Percentiles rank a stretch among this genome's conserved stretches.
Evolutionary conservation across 2,329 filamentous ascomycete species (phyloP).

Genomic region (Aspergillus carbonarius): DNA sequence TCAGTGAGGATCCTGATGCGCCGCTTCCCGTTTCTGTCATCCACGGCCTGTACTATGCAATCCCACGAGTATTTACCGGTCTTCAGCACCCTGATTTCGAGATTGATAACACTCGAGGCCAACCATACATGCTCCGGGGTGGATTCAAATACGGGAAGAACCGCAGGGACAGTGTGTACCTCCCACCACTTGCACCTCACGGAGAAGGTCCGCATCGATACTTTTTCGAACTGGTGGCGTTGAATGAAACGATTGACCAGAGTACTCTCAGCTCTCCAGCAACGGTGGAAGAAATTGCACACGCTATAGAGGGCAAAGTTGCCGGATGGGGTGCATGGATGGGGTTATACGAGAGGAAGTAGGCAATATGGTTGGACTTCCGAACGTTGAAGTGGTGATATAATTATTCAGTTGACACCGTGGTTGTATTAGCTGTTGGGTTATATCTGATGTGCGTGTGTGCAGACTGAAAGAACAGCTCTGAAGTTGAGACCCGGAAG

Average conservation of each 20-base stretch:
- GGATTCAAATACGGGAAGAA: slow-evolving; percentile 52
- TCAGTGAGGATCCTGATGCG: slow-evolving; percentile 51
- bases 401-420: too few relatives aligned
- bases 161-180: slow-evolving; percentile 43
- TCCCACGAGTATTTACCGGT: slow-evolving; percentile 36
- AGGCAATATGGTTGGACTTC: too few relatives aligned
- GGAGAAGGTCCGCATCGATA: slow-evolving; percentile 56
- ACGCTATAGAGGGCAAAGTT: slow-evolving; percentile 50
- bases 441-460: too few relatives aligned
- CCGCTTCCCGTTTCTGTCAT: slow-evolving; percentile 47
- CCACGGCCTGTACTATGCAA: slow-evolving; percentile 48
- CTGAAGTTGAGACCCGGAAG: too few relatives aligned
- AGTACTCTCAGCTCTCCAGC: slow-evolving; percentile 39
- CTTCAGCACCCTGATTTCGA: slow-evolving; percentile 42
- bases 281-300: slow-evolving; percentile 45
- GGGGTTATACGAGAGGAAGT: slow-evolving; percentile 45
- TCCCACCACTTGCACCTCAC: slow-evolving; percentile 48
- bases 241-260: slow-evolving; percentile 46
- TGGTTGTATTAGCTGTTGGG: too few relatives aligned
- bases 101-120: slow-evolving; percentile 22
- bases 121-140: slow-evolving; percentile 28
- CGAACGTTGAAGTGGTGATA: too few relatives aligned
- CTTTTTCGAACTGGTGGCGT: slow-evolving; percentile 52
- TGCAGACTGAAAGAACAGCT: too few relatives aligned
- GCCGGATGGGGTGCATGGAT: slow-evolving; percentile 53